Base-by-base conservation (phyloP, 257 asterid species). In the Plantago ovata region DNA sequence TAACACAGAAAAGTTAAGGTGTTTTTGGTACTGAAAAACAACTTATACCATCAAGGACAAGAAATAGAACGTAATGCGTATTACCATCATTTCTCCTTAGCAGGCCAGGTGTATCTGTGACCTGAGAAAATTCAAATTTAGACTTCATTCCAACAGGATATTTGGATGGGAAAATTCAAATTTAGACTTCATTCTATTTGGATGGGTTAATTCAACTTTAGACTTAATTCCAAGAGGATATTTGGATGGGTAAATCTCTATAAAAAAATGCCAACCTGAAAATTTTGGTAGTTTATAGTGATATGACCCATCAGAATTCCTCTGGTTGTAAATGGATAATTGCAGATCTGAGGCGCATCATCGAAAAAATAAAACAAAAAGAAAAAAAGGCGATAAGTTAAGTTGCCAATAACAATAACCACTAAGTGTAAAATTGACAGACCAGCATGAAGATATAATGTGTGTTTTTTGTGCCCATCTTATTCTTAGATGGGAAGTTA, bases 271-370 rank as follows among this genome's bases (percentile, higher is more conserved):
- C 19, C 33, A 38, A 76, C 86, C 84, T 81, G 82, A 53, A 75
- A 82, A 82, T 79, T 84, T 75, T 85, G 91, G 85, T 74, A 84
- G 79, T 87, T 88, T 71, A 86, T 66, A 65, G 69, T 65, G 61
- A 88, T 85, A 75, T 92, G 98, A 50, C 98, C 98, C 98, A 92
- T 88, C 68, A 92, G 73, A 75, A 92, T 86, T 72, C 97, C 97
- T 72, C 96, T 75, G 13, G 98, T 92, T 62, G 98, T 92, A 81
- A 92, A 92, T 28, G 98, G 97, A 77, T 92, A 92, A 67, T 92
- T 92, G 91, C 97, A 92, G 32, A 92, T 64, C 95, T 92, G 83
- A 68, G 52, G 9, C 65, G 55, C n/a, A n/a, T n/a, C n/a, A n/a
- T n/a, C n/a, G n/a, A n/a, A n/a, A n/a, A n/a, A n/a, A n/a, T n/a